Conservation (phyloP, 192 early-diverging fungal genomes). For the Chytriomyces hyalinus region DNA sequence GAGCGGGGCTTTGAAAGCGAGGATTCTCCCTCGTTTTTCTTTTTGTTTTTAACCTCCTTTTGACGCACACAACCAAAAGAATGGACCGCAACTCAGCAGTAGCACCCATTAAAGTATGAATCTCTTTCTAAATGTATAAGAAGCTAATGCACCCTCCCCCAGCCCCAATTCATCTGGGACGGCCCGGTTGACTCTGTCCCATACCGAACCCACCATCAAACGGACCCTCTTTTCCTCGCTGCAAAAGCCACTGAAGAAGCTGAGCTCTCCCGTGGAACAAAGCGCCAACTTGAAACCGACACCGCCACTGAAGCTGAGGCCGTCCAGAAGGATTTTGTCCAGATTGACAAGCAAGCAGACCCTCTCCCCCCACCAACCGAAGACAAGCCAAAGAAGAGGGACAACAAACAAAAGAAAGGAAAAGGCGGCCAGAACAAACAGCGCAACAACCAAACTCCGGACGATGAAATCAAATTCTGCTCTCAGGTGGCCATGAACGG, state of each 20-base stretch:
- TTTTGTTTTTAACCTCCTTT: too few species aligned
- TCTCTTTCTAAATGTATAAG: too few species aligned
- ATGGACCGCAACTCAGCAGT: not conserved
- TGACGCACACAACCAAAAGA: too few species aligned
- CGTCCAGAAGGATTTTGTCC: not conserved
- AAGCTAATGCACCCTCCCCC: not conserved
- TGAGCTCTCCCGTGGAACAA: too few species aligned
- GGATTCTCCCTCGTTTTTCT: too few species aligned
- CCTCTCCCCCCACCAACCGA: not conserved
- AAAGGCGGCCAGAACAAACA: conserved; percentile 44
- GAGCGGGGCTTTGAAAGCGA: too few species aligned
- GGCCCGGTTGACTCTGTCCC: not conserved
- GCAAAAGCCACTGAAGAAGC: not conserved
- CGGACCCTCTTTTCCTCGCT: not conserved
- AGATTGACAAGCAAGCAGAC: too few species aligned
- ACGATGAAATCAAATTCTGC: conserved; percentile 60
- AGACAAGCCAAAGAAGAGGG: not conserved
- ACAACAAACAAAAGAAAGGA: conserved; percentile 21
- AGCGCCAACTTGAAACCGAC: not conserved
- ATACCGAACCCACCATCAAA: not conserved
- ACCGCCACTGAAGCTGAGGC: not conserved
- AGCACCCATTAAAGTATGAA: not conserved
- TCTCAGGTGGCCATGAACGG: conserved; percentile 48
- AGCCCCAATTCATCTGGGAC: not conserved
- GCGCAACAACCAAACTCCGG: not conserved